Evolutionary conservation across 495 filamentous ascomycete genomes (phyloP), one percentile per base, ranked within the genome.

Genomic region (Xylaria longipes): DNA sequence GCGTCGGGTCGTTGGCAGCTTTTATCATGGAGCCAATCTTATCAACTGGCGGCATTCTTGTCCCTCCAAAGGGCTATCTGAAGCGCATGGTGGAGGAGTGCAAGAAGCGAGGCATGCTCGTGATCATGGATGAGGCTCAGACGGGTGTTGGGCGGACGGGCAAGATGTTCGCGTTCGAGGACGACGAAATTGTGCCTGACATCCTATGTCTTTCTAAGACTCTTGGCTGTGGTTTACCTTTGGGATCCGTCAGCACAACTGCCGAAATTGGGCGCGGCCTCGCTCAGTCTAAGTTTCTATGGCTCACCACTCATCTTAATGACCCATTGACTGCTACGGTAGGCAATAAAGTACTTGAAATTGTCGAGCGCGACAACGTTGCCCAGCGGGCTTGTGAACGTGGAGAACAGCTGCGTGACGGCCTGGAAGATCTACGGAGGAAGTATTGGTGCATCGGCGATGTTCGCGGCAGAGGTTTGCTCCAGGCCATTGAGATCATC

Each of bases 71-170:
- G 0, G 87, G 86, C 0, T 89, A 88, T 68, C 77, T 89, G 0
- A 72, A 75, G 37, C 81, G 81, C 14, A 72, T 88, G 60, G 82
- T 78, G 41, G 69, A 56, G n/a, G 81, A 88, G 46, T 88, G 87
- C 74, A 78, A 83, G 57, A 79, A 79, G 22, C 77, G 87, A 3
- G 83, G 79, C 3, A 88, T 88, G 85, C 81, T 88, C 2, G 68
- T 89, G 1, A 87, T 89, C 41, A 78, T 87, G 25, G 86, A 89
- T 71, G 87, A 89, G 65, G 86, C 86, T 15, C 87, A 89, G 72
- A 88, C 86, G 0, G 87, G 84, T 0, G 79, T 89, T 1, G 86
- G 87, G 0, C 80, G 87, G 1, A 83, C 82, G 17, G 86, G 87
- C 6, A 77, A 84, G 25, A 80, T 89, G 78, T 83, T 87, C 61